A percentile compares a stretch with the other conserved stretches of the same genome.
Conservation (phyloP, 169 alveolate genomes). For the Perkinsus chesapeaki region DNA sequence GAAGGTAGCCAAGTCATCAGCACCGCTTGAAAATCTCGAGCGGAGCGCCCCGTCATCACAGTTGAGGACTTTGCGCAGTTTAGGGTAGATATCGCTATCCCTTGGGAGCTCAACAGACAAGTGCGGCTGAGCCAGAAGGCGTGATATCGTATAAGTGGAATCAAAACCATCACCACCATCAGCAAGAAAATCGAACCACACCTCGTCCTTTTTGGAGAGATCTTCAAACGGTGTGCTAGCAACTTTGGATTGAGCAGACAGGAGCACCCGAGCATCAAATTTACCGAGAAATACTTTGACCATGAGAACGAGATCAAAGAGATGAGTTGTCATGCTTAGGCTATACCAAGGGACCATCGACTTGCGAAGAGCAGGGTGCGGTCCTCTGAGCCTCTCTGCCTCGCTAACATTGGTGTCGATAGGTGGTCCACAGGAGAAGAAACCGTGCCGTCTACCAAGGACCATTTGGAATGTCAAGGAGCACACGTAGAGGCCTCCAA, state of each 20-base stretch:
- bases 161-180: constrained; percentile 16
- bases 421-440: background rate
- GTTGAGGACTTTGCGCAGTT: background rate
- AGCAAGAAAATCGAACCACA: constrained; percentile 12
- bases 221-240: background rate
- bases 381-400: background rate
- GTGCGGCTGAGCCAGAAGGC: constrained; percentile 7
- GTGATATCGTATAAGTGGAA: constrained; percentile 5
- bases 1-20: background rate
- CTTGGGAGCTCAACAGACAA: background rate
- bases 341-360: constrained; percentile 15
- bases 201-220: background rate
- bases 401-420: background rate
- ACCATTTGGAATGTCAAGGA: background rate
- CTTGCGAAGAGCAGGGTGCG: background rate
- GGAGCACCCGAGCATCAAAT: constrained; percentile 6
- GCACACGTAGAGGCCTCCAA: background rate
- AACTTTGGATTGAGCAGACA: background rate
- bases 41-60: background rate
- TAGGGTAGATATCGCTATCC: background rate
- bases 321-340: background rate
- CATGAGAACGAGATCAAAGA: background rate
- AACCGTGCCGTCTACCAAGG: background rate
- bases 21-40: background rate
- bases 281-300: background rate